Base-by-base conservation (phyloP, 2,329 filamentous ascomycete genomes). In the Leptographium wingfieldii region DNA sequence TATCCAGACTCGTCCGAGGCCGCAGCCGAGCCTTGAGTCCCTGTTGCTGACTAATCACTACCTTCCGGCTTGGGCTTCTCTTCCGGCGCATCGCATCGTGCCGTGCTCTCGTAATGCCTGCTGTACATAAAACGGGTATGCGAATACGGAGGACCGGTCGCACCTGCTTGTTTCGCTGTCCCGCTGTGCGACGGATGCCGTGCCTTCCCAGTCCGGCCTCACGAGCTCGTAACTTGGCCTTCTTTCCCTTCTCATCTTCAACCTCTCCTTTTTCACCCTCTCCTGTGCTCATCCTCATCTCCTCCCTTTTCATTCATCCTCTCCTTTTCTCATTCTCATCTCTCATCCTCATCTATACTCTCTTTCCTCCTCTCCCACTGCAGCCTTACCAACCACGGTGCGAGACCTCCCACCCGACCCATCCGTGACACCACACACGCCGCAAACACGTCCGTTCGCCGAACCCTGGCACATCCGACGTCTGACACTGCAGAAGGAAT, bases 1-100 rank as follows among this genome's bases (percentile, higher is more conserved):
- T 97, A 96, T 73, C 90, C 92, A 3, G 88, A 94, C 69, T 69
- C 84, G 48, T 71, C 76, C 7, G 71, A 71, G 14, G 63, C 80
- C 9, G 31, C 55, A 19, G 60, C 56, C n/a, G 59, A 46, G 46
- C 1, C 5, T 19, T 40, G 35, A 25, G 10, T 35, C 33, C 33
- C 10, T 7, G 5, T 9, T 9, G 33, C 33, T 35, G 33, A 35
- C 33, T 35, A 35, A 35, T 9, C 33, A 35, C 5, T 40, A 12
- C 38, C 38, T 7, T 16, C 16, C 22, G 22, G 22, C 22, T 22
- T 22, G 22, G 22, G 22, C 22, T 22, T 22, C 22, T 22, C 22
- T 22, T 22, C 22, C 22, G 22, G 22, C 22, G 22, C 38, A 14
- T 40, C 7, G 16, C 43, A 40, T n/a, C 43, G 38, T 40, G 38